A percentile compares a stretch with the other conserved stretches of the same genome.
These are phyloP conservation scores for Thuidium tamariscinum DNA, from an alignment of 225 moss, liverwort and hornwort genomes.

Conservation along the genomic window DNA sequence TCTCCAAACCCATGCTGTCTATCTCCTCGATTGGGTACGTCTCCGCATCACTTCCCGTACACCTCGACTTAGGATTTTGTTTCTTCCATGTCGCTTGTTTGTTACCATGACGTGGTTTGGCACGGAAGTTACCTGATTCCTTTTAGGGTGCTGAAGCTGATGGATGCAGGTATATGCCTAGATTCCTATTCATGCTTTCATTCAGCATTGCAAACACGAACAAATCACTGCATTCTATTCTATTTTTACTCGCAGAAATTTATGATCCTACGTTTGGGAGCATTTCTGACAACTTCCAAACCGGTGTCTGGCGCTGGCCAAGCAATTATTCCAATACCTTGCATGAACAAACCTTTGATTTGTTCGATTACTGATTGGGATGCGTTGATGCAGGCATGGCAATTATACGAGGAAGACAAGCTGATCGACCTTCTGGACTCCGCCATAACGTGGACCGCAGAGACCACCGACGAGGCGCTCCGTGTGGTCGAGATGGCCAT, in stretches of 20 bases:
- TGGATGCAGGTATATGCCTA: not conserved
- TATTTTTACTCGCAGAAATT: not conserved
- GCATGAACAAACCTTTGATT: not conserved
- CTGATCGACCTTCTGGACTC: conserved; percentile 52
- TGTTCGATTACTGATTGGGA: not conserved
- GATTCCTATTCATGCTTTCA: not conserved
- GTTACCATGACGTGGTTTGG: not conserved
- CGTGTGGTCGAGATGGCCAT: conserved; percentile 39
- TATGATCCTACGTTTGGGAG: not conserved
- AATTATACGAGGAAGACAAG: conserved; percentile 44
- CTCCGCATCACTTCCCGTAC: not conserved
- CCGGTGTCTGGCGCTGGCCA: too few species aligned
- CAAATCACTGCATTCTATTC: too few species aligned
- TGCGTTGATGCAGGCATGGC: conserved; percentile 41
- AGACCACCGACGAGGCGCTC: conserved; percentile 5
- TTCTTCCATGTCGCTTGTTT: not conserved
- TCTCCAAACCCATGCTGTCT: conserved; percentile 39
- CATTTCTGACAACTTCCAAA: not conserved
- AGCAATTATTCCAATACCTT: not conserved
- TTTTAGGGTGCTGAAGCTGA: not conserved
- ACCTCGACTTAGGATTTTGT: not conserved
- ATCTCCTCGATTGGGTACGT: conserved; percentile 65
- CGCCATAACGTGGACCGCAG: conserved; percentile 17
- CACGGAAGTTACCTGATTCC: not conserved
- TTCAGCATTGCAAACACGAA: not conserved